Conservation (phyloP, 1,284 basidiomycete genomes). For the Omphalotus olearius region DNA sequence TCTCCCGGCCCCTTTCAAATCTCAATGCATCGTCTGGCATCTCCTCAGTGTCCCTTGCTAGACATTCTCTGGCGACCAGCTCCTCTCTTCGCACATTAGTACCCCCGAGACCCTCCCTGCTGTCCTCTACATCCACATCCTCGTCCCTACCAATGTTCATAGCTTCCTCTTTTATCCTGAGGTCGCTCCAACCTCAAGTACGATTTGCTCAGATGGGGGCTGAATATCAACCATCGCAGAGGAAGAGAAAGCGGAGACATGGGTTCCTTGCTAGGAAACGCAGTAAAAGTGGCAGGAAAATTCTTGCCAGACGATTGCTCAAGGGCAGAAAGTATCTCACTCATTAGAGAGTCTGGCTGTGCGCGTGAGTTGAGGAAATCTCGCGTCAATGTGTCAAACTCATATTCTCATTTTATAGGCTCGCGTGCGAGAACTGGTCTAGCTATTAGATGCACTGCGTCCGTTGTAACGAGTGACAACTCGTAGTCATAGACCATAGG, state of each 20-base stretch:
- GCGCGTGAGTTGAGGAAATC: no score
- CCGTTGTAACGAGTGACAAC: no score
- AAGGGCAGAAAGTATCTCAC: conserved; percentile 12
- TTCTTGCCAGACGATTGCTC: conserved; percentile 7
- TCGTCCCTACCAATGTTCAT: not conserved
- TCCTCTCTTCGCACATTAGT: conserved; percentile 2
- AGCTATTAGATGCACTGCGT: no score
- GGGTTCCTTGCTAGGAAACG: conserved; percentile 11
- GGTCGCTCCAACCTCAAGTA: not conserved
- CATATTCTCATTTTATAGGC: no score
- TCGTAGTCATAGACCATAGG: no score
- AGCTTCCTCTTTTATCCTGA: not conserved
- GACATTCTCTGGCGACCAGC: not conserved
- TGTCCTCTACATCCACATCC: not conserved
- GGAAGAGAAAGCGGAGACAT: conserved; percentile 11
- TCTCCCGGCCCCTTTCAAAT: conserved; percentile 3
- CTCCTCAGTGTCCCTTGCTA: not conserved
- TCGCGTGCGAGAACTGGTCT: no score
- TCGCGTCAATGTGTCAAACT: no score
- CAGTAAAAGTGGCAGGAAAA: conserved; percentile 8
- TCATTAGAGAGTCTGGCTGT: not conserved
- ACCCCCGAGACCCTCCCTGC: not conserved
- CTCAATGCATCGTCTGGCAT: not conserved
- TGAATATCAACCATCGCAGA: conserved; percentile 11
- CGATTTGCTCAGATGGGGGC: conserved; percentile 5